These are phyloP conservation scores for Polygonum maritimum DNA, from an alignment of 148 eudicot genomes.

Conservation along the genomic window DNA sequence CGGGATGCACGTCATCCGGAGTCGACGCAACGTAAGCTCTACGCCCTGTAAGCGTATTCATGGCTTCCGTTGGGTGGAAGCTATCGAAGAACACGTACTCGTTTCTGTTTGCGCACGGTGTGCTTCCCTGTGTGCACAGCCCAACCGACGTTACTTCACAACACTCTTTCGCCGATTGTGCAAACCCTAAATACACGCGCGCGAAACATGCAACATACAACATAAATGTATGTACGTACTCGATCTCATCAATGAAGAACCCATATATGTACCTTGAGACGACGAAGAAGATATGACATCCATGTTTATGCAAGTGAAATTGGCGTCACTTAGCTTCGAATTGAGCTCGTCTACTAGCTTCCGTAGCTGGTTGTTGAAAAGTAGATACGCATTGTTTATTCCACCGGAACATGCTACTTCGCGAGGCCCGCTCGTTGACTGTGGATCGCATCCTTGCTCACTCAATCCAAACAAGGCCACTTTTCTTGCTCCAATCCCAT, in stretches of 20 bases:
- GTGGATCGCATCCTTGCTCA: constrained; percentile 31
- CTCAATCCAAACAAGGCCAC: constrained; percentile 40
- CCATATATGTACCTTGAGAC: constrained; percentile 7
- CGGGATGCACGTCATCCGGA: background rate
- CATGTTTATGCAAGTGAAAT: constrained; percentile 29
- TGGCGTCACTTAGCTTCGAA: constrained; percentile 15
- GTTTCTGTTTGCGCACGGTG: constrained; percentile 25
- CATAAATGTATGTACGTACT: background rate
- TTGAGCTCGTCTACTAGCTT: constrained; percentile 30
- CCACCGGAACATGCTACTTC: constrained; percentile 19
- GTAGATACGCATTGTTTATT: constrained; percentile 18
- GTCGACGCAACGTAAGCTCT: background rate
- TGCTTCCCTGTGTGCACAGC: constrained; percentile 17
- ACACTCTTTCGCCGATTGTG: background rate
- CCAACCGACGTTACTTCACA: constrained; percentile 19
- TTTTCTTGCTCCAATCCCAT: constrained; percentile 44
- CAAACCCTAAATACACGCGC: background rate
- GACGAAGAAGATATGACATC: constrained; percentile 16
- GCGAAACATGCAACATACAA: too few species aligned
- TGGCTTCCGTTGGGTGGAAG: constrained; percentile 32
- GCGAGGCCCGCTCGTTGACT: constrained; percentile 9
- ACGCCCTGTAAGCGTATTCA: background rate
- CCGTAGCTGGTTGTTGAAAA: constrained; percentile 29
- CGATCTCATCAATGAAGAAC: background rate
- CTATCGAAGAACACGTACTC: constrained; percentile 26